Conservation (phyloP, 2,329 filamentous ascomycete genomes). For the Botrytis medusae region DNA sequence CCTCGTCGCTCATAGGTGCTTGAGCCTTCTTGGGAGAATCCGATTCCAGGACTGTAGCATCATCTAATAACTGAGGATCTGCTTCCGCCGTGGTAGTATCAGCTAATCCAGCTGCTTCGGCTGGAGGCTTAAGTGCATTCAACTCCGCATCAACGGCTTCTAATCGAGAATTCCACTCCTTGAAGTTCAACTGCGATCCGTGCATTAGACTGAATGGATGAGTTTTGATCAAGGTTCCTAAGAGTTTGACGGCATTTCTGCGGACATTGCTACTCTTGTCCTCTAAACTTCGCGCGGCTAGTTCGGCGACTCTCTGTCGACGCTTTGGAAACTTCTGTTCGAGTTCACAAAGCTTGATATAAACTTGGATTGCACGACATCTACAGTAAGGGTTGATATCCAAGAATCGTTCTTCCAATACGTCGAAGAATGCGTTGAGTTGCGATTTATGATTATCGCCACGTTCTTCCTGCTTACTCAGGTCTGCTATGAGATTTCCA, state of each 20-base stretch:
- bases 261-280: constrained; percentile 98
- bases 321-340: constrained; percentile 95
- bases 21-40: constrained; percentile 59
- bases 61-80: constrained; percentile 78
- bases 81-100: constrained; percentile 62
- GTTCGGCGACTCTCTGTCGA: constrained; percentile 80
- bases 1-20: constrained; percentile 71
- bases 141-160: constrained; percentile 83
- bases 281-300: constrained; percentile 85
- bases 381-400: constrained; percentile 97
- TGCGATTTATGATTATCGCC: constrained; percentile 93
- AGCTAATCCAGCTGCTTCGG: constrained; percentile 68
- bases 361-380: constrained; percentile 89
- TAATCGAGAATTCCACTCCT: constrained; percentile 81
- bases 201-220: constrained; percentile 94
- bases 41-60: constrained; percentile 75
- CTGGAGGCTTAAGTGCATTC: constrained; percentile 76
- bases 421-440: constrained; percentile 95
- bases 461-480: constrained; percentile 87
- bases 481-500: constrained; percentile 87
- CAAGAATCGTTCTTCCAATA: constrained; percentile 91
- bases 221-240: constrained; percentile 84
- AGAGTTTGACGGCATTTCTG: constrained; percentile 89
- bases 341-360: constrained; percentile 87
- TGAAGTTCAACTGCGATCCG: constrained; percentile 78